These are phyloP conservation scores for Lentinula boryana DNA, from an alignment of 768 basidiomycete genomes.

Conservation along the genomic window DNA sequence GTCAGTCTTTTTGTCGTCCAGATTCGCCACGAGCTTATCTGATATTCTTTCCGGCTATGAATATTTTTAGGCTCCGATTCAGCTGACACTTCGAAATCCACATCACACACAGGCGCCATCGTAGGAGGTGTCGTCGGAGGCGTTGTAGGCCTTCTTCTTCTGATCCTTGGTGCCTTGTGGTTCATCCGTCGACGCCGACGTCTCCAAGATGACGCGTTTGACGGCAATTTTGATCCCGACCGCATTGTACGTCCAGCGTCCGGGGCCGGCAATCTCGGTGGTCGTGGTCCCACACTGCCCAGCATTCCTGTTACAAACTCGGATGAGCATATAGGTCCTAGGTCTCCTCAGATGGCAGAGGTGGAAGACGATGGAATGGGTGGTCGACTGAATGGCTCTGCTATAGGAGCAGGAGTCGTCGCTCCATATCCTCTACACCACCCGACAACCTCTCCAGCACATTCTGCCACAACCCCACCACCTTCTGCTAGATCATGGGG, in stretches of 20 bases:
- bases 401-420: slow-evolving; percentile 1
- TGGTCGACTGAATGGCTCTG: background rate
- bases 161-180: background rate
- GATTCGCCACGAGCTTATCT: background rate
- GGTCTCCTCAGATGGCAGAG: background rate
- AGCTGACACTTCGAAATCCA: background rate
- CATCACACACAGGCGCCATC: slow-evolving; percentile 1
- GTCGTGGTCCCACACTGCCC: background rate
- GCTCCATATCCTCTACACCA: slow-evolving; percentile 1
- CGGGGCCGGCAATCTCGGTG: background rate
- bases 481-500: slow-evolving; percentile 1
- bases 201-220: background rate
- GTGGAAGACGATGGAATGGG: slow-evolving; percentile 5
- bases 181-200: background rate
- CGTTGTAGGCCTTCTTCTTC: background rate
- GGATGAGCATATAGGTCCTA: background rate
- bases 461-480: background rate
- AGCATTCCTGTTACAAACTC: slow-evolving; percentile 1
- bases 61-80: slow-evolving; percentile 1
- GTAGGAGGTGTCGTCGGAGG: slow-evolving; percentile 6
- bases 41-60: background rate
- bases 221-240: slow-evolving; percentile 6
- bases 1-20: background rate
- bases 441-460: background rate
- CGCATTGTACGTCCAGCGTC: background rate